A percentile compares a stretch with the other conserved stretches of the same genome.
These are phyloP conservation scores for Metschnikowia borealis DNA, from an alignment of 805 yeast species.

Conservation along the genomic window DNA sequence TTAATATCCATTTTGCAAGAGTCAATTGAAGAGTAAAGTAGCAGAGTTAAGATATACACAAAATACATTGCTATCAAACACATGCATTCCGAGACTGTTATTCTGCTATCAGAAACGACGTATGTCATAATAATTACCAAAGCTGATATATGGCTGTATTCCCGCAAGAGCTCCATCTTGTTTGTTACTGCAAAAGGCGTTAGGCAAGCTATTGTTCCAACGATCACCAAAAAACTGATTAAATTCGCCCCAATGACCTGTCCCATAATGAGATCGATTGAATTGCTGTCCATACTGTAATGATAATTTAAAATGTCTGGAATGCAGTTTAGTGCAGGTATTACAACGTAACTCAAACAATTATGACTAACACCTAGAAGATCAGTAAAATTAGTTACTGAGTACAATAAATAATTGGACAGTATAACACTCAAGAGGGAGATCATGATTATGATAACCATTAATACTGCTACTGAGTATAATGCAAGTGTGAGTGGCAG, in stretches of 20 bases:
- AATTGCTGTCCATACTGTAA: constrained; percentile 24
- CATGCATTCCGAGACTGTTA: constrained; percentile 29
- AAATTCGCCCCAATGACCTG: constrained; percentile 35
- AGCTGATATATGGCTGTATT: constrained; percentile 28
- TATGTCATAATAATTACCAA: constrained; percentile 24
- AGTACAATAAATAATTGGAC: constrained; percentile 31
- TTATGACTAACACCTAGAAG: constrained; percentile 24
- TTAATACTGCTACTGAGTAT: constrained; percentile 1
- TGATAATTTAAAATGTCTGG: constrained; percentile 38
- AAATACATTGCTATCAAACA: constrained; percentile 20
- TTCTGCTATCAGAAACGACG: constrained; percentile 32
- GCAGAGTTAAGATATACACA: constrained; percentile 14
- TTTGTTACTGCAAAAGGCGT: constrained; percentile 23
- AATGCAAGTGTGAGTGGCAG: constrained; percentile 11
- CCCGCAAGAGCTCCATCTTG: constrained; percentile 20
- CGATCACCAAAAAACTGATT: constrained; percentile 29
- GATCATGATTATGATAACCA: constrained; percentile 12
- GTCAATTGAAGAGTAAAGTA: not conserved
- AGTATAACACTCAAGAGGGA: constrained; percentile 30
- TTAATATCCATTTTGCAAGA: constrained; percentile 2
- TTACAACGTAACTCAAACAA: constrained; percentile 29
- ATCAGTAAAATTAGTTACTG: constrained; percentile 26
- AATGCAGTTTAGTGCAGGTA: constrained; percentile 35
- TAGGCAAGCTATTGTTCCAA: constrained; percentile 28
- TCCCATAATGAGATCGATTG: constrained; percentile 34